These are phyloP conservation scores for Agapanthus africanus DNA, from an alignment of 106 monocot genomes.

Conservation along the genomic window DNA sequence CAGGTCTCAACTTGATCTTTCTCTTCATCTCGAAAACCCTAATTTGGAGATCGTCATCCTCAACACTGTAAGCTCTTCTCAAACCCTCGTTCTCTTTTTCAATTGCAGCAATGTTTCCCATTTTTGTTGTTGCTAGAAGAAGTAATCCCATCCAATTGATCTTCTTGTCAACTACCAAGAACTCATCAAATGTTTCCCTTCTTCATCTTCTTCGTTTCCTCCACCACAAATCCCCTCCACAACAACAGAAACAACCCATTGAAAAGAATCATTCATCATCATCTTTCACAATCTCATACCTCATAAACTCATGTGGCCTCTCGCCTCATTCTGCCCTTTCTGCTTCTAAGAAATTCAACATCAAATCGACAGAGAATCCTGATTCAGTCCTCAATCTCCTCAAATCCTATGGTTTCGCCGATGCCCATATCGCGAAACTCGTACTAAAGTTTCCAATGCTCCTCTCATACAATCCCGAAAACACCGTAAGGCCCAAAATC, in stretches of 20 bases:
- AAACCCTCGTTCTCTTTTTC: neutral
- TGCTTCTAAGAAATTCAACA: neutral
- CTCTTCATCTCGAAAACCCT: no score
- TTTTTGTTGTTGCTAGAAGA: neutral
- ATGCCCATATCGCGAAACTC: constrained; percentile 20
- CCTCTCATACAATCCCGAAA: constrained; percentile 1
- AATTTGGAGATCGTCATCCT: no score
- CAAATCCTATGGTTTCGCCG: constrained; percentile 20
- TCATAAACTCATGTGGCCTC: neutral
- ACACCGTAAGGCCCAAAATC: constrained; percentile 34
- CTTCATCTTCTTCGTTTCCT: neutral
- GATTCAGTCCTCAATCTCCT: neutral
- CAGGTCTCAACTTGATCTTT: no score
- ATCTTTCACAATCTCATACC: neutral
- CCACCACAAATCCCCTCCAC: neutral
- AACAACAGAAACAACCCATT: neutral
- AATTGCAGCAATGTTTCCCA: neutral
- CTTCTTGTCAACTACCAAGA: no score
- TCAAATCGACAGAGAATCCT: neutral
- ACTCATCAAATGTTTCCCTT: no score
- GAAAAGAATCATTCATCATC: neutral
- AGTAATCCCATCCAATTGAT: neutral
- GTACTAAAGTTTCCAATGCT: constrained; percentile 14
- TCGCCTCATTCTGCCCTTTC: constrained; percentile 4
- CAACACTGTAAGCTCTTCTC: neutral